Percentiles rank a stretch among this genome's conserved stretches.
These are phyloP conservation scores for Torulaspora gathmanii DNA, from an alignment of 805 yeast species.

Conservation along the genomic window DNA sequence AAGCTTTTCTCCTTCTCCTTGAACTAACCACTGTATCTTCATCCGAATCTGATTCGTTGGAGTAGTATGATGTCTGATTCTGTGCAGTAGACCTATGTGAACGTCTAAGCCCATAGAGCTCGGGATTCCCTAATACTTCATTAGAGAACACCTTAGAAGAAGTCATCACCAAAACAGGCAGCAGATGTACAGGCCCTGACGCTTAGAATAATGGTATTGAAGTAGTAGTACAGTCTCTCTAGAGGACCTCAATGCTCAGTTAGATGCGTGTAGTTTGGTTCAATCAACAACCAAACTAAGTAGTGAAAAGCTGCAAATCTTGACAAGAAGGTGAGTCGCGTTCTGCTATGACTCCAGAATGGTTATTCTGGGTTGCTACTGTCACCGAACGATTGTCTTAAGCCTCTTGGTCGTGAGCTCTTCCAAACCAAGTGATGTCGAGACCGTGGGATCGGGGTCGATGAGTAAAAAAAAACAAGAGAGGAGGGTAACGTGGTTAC, in stretches of 20 bases:
- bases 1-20: conserved; percentile 23
- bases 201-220: background rate
- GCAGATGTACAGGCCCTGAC: background rate
- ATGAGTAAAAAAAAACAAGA: conserved; percentile 2
- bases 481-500: conserved; percentile 8
- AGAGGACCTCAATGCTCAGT: background rate
- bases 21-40: conserved; percentile 32
- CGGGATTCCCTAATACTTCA: conserved; percentile 67
- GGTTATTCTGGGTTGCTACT: background rate
- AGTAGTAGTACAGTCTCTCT: background rate
- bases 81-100: conserved; percentile 56
- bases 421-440: conserved; percentile 1
- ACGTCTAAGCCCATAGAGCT: conserved; percentile 76
- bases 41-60: conserved; percentile 27
- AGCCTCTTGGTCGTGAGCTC: background rate
- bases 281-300: background rate
- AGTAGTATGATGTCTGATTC: conserved; percentile 28
- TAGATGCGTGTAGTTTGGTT: background rate
- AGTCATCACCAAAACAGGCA: background rate
- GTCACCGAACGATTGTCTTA: background rate
- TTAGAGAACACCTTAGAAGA: conserved; percentile 36
- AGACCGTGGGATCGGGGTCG: conserved; percentile 4
- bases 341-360: background rate
- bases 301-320: background rate
- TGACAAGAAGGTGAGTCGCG: background rate